Conservation (phyloP, 2,329 filamentous ascomycete genomes). For the Clonostachys rhizophaga region DNA sequence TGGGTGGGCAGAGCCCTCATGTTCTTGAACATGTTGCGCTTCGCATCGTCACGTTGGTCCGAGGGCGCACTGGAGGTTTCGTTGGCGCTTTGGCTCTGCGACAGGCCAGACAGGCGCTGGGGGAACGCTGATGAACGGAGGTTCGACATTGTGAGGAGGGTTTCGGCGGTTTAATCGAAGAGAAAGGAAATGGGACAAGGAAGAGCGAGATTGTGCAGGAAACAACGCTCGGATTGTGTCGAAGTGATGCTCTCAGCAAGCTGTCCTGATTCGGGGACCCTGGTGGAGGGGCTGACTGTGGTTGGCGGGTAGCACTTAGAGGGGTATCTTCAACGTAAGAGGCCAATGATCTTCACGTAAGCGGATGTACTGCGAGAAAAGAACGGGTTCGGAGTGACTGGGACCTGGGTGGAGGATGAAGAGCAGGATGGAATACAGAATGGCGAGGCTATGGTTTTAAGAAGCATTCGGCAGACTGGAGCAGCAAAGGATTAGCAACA, state of each 20-base stretch:
- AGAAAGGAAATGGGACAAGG: neutral
- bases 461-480: no score
- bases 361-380: no score
- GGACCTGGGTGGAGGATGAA: no score
- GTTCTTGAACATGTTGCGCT: conserved; percentile 76
- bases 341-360: no score
- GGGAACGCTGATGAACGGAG: conserved; percentile 35
- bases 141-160: neutral
- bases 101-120: conserved; percentile 57
- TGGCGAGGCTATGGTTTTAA: no score
- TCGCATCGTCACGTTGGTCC: conserved; percentile 70
- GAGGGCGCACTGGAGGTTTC: conserved; percentile 45
- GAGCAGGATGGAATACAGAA: no score
- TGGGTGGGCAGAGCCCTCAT: conserved; percentile 71
- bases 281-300: no score
- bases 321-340: no score
- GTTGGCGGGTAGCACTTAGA: no score
- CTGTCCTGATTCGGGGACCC: no score
- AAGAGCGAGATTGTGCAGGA: neutral
- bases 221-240: neutral
- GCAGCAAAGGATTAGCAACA: no score
- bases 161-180: neutral
- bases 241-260: neutral
- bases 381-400: no score
- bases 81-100: conserved; percentile 53